phyloP scores from a whole-genome alignment of 2,329 filamentous ascomycete genomes.

The Cladophialophora yegresii region DNA sequence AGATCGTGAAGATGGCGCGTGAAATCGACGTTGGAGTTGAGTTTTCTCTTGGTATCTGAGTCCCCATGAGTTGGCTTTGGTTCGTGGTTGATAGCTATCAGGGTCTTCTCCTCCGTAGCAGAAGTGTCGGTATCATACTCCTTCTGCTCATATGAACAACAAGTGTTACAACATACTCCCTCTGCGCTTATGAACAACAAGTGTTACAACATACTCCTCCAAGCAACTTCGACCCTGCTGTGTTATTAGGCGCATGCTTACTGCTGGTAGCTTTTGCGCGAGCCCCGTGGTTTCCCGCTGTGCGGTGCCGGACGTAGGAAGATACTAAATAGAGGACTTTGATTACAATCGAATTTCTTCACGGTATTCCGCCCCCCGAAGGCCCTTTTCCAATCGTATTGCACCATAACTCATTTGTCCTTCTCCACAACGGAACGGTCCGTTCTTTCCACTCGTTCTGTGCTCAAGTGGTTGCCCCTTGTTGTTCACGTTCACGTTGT shows the following conservation, averaged over 20 bases:
- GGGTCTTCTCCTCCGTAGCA: slow-evolving; percentile 15
- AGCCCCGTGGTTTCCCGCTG: neutral
- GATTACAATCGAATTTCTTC: neutral
- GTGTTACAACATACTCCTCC: slow-evolving; percentile 2
- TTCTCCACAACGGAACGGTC: neutral
- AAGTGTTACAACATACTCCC: slow-evolving; percentile 1
- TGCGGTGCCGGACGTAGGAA: neutral
- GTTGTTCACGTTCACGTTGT: no score
- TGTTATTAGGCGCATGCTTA: neutral
- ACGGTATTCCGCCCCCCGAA: neutral
- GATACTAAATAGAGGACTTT: neutral
- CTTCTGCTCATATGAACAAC: slow-evolving; percentile 12
- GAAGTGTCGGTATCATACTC: neutral
- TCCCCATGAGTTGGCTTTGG: slow-evolving; percentile 22
- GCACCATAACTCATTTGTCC: neutral
- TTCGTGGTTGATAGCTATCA: slow-evolving; percentile 30
- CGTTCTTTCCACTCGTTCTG: neutral
- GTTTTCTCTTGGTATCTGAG: slow-evolving; percentile 85
- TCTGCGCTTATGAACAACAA: slow-evolving; percentile 9
- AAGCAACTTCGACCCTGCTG: slow-evolving; percentile 1
- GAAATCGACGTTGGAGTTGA: slow-evolving; percentile 97
- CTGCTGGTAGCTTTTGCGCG: neutral
- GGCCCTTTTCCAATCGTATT: neutral
- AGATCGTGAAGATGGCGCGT: slow-evolving; percentile 97
- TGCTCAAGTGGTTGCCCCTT: neutral